phyloP scores from a whole-genome alignment of 192 early-diverging fungal genomes.

The Gaertneriomyces sp. region DNA sequence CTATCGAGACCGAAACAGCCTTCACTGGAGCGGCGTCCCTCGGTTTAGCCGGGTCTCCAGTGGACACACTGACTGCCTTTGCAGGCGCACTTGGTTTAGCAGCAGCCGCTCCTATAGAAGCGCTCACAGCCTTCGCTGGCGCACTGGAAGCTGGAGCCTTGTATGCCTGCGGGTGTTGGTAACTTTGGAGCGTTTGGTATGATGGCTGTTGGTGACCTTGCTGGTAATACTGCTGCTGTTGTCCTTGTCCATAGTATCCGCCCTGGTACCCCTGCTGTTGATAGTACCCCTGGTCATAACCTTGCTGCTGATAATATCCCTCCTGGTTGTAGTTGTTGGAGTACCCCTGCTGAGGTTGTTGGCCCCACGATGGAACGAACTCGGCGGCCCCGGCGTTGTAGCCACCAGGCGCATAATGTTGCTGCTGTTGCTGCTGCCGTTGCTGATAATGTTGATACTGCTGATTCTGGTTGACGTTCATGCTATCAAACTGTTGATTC shows the following conservation, averaged over 20 bases:
- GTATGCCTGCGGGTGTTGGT: conserved; percentile 31
- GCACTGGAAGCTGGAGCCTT: conserved; percentile 4
- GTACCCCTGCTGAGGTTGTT: background rate
- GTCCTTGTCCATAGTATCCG: conserved; percentile 5
- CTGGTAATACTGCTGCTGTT: conserved; percentile 22
- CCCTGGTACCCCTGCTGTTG: conserved; percentile 18
- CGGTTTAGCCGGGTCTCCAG: conserved; percentile 3
- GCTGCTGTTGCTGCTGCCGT: background rate
- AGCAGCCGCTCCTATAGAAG: conserved; percentile 18
- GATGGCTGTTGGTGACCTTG: background rate
- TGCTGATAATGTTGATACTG: background rate
- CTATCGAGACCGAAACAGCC: conserved; percentile 16
- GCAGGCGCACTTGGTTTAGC: conserved; percentile 20
- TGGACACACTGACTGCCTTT: conserved; percentile 18
- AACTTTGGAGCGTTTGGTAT: conserved; percentile 6
- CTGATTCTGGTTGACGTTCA: conserved; percentile 10
- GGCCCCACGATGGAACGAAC: conserved; percentile 41
- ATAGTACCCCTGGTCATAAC: conserved; percentile 19
- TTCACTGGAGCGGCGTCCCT: conserved; percentile 25
- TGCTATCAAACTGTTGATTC: conserved; percentile 5
- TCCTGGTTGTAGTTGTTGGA: background rate
- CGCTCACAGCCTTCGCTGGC: conserved; percentile 25
- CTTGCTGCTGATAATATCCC: conserved; percentile 11
- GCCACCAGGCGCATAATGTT: background rate
- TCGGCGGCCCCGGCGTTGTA: conserved; percentile 40